Evolutionary conservation across 257 asterid genomes (phyloP), one percentile per base, ranked within the genome.

Genomic region (Euphrasia confusa): DNA sequence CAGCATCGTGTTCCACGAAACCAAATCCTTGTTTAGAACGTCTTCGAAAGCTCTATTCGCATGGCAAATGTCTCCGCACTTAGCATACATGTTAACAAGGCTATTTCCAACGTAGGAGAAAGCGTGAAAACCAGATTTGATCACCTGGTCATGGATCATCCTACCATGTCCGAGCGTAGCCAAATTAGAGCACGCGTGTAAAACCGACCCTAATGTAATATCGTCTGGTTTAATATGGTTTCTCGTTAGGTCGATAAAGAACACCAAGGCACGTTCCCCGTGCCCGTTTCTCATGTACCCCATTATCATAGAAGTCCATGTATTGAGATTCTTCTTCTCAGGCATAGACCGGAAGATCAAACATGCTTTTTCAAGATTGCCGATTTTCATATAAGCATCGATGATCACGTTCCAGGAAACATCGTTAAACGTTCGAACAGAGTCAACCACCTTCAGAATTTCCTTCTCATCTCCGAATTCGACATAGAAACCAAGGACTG

Each of bases 361-460:
- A 61, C 61, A 40, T 0, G 95, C 92, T 66, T 80, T 74, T 2
- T 73, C 61, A 15, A 55, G 49, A 68, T 81, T 60, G 10, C 90
- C 95, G 13, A 81, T 66, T 79, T 78, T 88, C 92, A 85, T 85
- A 45, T 81, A 78, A 74, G 92, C 88, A 75, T 85, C 95, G 17
- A 85, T 80, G 2, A 83, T 61, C 5, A 74, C 75, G 68, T 85
- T 88, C 86, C 88, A 80, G 5, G 92, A 80, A 26, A 85, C 80
- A 54, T 77, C 82, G 39, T 60, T 83, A 32, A 68, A 72, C 54
- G 65, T 37, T 42, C n/a, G 54, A n/a, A 74, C 58, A 27, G 80
- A 68, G 47, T 72, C 67, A 14, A 81, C 61, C n/a, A 74, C 74
- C 71, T 77, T 77, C 39, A 80, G 64, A 68, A 81, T 71, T 53